phyloP scores from a whole-genome alignment of 176 grass and related monocot genomes.

The Zizania latifolia region DNA sequence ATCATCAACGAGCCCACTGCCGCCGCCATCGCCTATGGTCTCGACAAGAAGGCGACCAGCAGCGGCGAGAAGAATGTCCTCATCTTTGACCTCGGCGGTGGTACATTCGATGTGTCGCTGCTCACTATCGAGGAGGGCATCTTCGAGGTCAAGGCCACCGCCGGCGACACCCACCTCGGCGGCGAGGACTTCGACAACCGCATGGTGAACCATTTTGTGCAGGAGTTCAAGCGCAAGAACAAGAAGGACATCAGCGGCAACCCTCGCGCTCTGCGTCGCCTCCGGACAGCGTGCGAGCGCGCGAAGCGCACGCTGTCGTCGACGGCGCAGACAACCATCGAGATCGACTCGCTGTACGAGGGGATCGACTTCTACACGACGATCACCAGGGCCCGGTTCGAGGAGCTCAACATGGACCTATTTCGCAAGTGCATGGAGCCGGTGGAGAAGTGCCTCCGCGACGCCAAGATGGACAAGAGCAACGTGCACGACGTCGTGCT shows the following conservation, averaged over 20 bases:
- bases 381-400: conserved; percentile 80
- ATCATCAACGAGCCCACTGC: conserved; percentile 70
- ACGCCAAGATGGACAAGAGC: conserved; percentile 99
- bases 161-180: conserved; percentile 56
- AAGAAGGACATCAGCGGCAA: conserved; percentile 65
- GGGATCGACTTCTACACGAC: conserved; percentile 94
- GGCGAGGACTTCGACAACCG: conserved; percentile 71
- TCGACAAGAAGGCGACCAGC: conserved; percentile 55
- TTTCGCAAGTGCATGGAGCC: conserved; percentile 96
- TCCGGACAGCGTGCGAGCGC: conserved; percentile 73
- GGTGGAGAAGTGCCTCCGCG: conserved; percentile 91
- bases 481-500: conserved; percentile 82
- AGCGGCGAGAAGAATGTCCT: conserved; percentile 54
- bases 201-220: conserved; percentile 71
- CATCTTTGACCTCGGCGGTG: conserved; percentile 56
- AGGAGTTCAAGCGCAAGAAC: conserved; percentile 64
- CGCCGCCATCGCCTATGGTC: conserved; percentile 53
- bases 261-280: conserved; percentile 34
- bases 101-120: conserved; percentile 59
- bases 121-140: conserved; percentile 73
- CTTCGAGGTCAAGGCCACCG: conserved; percentile 64
- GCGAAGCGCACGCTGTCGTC: conserved; percentile 92
- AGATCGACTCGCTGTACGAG: conserved; percentile 90
- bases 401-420: conserved; percentile 97
- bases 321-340: conserved; percentile 82